Base-by-base conservation (phyloP, 2,329 filamentous ascomycete species). In the Sporothrix pseudoabietina region DNA sequence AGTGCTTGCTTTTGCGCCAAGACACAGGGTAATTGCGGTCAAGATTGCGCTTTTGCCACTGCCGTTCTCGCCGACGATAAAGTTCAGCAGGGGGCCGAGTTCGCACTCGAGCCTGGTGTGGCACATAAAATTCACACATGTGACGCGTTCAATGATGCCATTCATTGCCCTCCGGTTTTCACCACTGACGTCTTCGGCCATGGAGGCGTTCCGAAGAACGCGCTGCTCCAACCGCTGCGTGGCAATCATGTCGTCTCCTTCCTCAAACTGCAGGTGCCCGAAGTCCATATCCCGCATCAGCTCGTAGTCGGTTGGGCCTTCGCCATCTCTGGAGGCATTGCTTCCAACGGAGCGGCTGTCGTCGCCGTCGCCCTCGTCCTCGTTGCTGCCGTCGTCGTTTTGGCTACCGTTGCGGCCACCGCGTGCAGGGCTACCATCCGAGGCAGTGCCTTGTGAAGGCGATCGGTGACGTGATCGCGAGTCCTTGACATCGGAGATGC, bases 1-100 rank as follows among this genome's bases (percentile, higher is more conserved):
- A 19, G 93, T 89, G 72, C 93, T 93, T 1, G 96, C 94, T 81
- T 98, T 98, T 26, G 93, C 95, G 74, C 96, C 96, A n/a, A 99
- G 86, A 79, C 96, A 98, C 47, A 99, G 86, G 0, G 94, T 97
- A 76, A 99, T 89, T 4, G 94, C 96, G 0, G 96, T 98, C 39
- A 99, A 84, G 16, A 98, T 92, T 2, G 96, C 96, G 80, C 96
- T 99, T 84, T 99, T 99, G 49, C 96, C 96, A 80, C 95, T 98
- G 44, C 96, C 96, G 80, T 99, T 99, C 81, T 97, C 94, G 19
- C 96, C 96, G 72, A 98, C 94, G 75, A 99, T 94, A 82, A 99
- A 99, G 82, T 99, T 99, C 81, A 99, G 97, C 52, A 98, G 85
- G 0, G 96, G 96, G 0, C 96, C 96, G n/a, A 99, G 86, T 73